These are phyloP conservation scores for Stagonosporopsis cucurbitacearum DNA, from an alignment of 2,329 filamentous ascomycete genomes.

Conservation along the genomic window DNA sequence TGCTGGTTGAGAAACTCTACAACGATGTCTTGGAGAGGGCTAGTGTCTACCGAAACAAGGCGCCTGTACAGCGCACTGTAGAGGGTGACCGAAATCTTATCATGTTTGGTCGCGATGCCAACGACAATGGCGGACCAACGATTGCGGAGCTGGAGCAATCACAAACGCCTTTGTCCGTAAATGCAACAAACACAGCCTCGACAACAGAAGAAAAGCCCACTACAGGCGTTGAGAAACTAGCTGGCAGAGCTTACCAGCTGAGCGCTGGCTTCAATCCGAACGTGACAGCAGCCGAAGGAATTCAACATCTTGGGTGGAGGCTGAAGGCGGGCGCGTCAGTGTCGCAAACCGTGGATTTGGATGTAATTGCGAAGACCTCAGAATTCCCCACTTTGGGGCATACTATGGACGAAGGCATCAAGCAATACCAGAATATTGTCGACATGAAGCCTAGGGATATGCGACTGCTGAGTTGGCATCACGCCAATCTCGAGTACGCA, in stretches of 20 bases:
- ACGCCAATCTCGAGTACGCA: conserved; percentile 97
- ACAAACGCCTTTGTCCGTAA: conserved; percentile 55
- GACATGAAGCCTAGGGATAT: conserved; percentile 86
- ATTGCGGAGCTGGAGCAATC: conserved; percentile 77
- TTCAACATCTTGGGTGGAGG: conserved; percentile 81
- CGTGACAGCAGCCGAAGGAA: conserved; percentile 77
- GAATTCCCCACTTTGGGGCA: conserved; percentile 78
- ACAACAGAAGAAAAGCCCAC: conserved; percentile 56
- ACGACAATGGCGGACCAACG: conserved; percentile 63
- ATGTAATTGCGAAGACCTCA: conserved; percentile 66
- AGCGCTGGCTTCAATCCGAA: conserved; percentile 73
- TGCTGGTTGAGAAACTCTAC: conserved; percentile 87
- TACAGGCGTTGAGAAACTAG: conserved; percentile 64
- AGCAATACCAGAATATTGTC: conserved; percentile 83
- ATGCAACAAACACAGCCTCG: conserved; percentile 55
- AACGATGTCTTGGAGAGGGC: conserved; percentile 94
- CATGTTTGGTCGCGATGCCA: conserved; percentile 79
- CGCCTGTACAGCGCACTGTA: conserved; percentile 71
- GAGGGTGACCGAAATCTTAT: conserved; percentile 85
- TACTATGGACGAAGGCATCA: conserved; percentile 90
- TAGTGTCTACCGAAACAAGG: conserved; percentile 86
- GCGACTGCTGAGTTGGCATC: conserved; percentile 94
- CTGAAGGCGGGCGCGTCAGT: conserved; percentile 67
- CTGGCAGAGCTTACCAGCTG: conserved; percentile 71
- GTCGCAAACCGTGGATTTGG: conserved; percentile 74